These are phyloP conservation scores for Alternaria ventricosa DNA, from an alignment of 2,329 filamentous ascomycete genomes.

Conservation along the genomic window DNA sequence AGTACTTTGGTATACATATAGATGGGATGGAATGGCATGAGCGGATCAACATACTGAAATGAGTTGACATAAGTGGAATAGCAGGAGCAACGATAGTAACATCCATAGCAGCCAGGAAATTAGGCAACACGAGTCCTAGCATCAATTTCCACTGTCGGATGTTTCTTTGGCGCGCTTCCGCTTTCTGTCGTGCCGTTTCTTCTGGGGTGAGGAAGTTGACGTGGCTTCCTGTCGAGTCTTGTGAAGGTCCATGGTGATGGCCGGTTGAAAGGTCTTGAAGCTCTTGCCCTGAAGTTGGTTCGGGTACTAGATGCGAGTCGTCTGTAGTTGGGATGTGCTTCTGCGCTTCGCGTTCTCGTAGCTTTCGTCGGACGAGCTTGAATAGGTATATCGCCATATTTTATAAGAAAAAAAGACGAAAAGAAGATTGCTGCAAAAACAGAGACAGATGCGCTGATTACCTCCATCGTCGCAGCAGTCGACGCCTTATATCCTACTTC, in stretches of 20 bases:
- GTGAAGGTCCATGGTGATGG: not conserved
- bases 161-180: slow-evolving; percentile 22
- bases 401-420: not conserved
- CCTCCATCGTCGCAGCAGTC: not conserved
- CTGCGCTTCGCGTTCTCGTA: slow-evolving; percentile 27
- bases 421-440: not conserved
- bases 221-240: slow-evolving; percentile 4
- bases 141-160: slow-evolving; percentile 66
- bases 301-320: slow-evolving; percentile 31
- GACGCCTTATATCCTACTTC: slow-evolving; percentile 13
- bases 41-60: slow-evolving; percentile 61
- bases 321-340: slow-evolving; percentile 30
- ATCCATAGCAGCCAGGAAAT: slow-evolving; percentile 68
- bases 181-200: slow-evolving; percentile 18
- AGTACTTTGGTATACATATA: slow-evolving; percentile 3
- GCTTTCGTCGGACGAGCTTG: slow-evolving; percentile 34
- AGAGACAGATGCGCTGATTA: not conserved
- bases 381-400: slow-evolving; percentile 36
- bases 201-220: slow-evolving; percentile 17
- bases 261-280: not conserved
- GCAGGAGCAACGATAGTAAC: slow-evolving; percentile 69
- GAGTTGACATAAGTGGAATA: slow-evolving; percentile 66
- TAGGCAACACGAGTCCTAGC: slow-evolving; percentile 65
- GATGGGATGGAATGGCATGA: not conserved
- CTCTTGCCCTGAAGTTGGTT: slow-evolving; percentile 1